Evolutionary conservation across 345 rosid species (phyloP), one percentile per base, ranked within the genome.

Genomic region (Pugionium cornutum): DNA sequence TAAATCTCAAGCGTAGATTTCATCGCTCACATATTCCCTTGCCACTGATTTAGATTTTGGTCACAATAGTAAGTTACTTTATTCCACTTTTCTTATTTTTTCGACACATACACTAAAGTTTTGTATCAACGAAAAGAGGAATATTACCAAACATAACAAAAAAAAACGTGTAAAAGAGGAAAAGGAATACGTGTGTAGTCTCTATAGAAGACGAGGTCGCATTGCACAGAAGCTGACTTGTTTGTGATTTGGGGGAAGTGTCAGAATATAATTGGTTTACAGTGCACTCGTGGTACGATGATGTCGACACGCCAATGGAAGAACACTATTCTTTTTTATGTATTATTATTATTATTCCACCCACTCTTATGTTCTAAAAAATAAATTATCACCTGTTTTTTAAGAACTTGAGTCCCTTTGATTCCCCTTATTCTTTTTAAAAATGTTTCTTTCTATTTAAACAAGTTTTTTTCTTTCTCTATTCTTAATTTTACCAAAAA

Each of bases 401-500:
- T 18, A 18, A 18, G 18, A 18, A 18, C 18, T 18, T 18, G 18
- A 18, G 18, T 18, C 18, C 18, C 18, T 18, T 18, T 18, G 18
- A 28, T 69, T 52, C 44, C 34, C 53, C 6, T 4, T 25, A 7
- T 27, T 39, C 7, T 7, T 29, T 36, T 0, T 5, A 35, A 9
- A 58, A 4, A 7, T 6, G 2, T 6, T 30, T 42, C 1, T 42
- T 28, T 58, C 48, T 41, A 58, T 18, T 5, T 30, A 39, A 61
- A n/a, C 9, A 37, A 53, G 30, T n/a, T 44, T 2, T 56, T 40
- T 37, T 5, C 45, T 54, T 62, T 39, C 26, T 41, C 8, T 44
- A 72, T 64, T 72, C 76, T 72, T 72, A 64, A 71, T 42, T 56
- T 71, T 72, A 56, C 76, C 70, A 72, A 72, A 71, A 64, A 41